Evolutionary conservation across 371 early-diverging fungal species (phyloP).

Genomic region (Globomyces sp.): DNA sequence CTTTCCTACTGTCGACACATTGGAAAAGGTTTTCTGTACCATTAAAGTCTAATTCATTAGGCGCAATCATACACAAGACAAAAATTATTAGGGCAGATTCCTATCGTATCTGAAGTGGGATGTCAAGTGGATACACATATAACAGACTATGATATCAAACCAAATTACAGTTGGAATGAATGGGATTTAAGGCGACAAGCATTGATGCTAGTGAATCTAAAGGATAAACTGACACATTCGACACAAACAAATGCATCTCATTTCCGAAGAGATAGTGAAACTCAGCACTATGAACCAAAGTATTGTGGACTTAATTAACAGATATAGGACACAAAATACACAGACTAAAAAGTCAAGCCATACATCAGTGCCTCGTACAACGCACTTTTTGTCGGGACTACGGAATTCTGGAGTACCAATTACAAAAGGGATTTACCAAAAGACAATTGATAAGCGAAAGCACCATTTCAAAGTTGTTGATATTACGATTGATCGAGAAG

Average conservation of each 20-base stretch:
- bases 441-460: conserved; percentile 1
- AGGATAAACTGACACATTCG: conserved; percentile 49
- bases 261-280: conserved; percentile 47
- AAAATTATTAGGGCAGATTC: conserved; percentile 44
- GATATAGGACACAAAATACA: conserved; percentile 27
- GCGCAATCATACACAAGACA: conserved; percentile 50
- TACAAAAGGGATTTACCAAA: conserved; percentile 1
- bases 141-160: conserved; percentile 41
- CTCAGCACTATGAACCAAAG: conserved; percentile 55
- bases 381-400: conserved; percentile 40
- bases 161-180: conserved; percentile 58
- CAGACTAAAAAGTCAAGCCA: conserved; percentile 39
- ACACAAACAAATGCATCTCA: conserved; percentile 45
- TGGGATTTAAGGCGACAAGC: conserved; percentile 56
- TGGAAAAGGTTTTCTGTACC: conserved; percentile 34
- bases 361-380: conserved; percentile 38
- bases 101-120: conserved; percentile 49
- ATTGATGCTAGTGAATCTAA: conserved; percentile 54
- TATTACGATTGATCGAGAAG: conserved; percentile 35
- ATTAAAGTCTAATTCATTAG: too few species aligned
- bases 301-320: conserved; percentile 17
- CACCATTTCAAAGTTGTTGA: conserved; percentile 37
- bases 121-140: conserved; percentile 56
- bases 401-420: conserved; percentile 25
- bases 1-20: conserved; percentile 56